Conservation (phyloP, 352 stramenopile genomes). For the Pythium aphanidermatum region DNA sequence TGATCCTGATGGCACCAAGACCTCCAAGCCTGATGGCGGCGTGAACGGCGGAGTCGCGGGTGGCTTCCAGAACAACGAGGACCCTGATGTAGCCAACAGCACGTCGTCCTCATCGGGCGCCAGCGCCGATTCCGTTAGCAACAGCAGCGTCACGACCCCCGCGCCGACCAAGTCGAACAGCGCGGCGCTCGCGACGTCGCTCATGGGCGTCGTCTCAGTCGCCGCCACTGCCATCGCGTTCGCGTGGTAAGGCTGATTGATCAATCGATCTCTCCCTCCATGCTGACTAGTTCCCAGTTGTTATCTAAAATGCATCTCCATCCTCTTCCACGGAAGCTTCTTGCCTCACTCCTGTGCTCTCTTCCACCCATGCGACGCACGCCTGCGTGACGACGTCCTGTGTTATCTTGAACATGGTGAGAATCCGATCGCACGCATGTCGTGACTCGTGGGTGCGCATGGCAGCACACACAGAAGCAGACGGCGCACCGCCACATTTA, state of each 20-base stretch:
- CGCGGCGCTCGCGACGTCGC: not conserved
- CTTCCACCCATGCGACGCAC: no score
- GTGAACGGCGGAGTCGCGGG: slow-evolving; percentile 1
- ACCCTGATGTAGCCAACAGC: slow-evolving; percentile 2
- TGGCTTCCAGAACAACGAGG: slow-evolving; percentile 2
- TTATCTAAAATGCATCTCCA: not conserved
- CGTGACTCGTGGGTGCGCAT: no score
- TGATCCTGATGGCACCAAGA: not conserved
- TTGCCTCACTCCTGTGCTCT: no score
- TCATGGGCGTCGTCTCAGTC: slow-evolving; percentile 13
- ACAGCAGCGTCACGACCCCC: not conserved
- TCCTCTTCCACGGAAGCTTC: not conserved
- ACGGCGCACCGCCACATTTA: no score
- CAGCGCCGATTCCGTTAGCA: not conserved
- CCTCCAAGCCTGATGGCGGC: not conserved
- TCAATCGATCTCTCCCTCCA: no score
- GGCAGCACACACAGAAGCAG: no score
- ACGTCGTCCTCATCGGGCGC: not conserved
- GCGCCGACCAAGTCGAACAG: slow-evolving; percentile 5
- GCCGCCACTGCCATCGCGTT: slow-evolving; percentile 9
- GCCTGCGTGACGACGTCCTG: no score
- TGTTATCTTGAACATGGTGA: no score
- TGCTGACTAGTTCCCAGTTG: not conserved
- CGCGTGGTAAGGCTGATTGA: slow-evolving; percentile 11
- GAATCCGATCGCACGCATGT: no score